Percentiles rank a stretch among this genome's conserved stretches.
Conservation (phyloP, 2,329 filamentous ascomycete species). For the Fonsecaea erecta region DNA sequence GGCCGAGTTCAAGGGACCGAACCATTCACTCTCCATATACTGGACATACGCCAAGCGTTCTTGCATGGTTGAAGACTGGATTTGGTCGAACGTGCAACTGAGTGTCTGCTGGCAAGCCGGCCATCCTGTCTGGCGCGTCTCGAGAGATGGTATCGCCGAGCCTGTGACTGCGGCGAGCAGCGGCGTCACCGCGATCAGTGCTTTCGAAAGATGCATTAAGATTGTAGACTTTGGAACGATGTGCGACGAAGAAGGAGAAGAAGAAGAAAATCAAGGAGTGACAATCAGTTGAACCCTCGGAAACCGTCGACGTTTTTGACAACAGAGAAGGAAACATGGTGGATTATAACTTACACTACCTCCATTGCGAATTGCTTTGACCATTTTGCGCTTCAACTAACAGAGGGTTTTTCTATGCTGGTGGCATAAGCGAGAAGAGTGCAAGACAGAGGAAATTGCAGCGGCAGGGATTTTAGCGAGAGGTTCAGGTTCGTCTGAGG, state of each 20-base stretch:
- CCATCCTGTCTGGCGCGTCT: constrained; percentile 7
- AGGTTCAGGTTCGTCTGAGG: not conserved
- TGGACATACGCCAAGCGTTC: constrained; percentile 37
- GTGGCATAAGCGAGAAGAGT: not conserved
- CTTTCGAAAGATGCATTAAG: not conserved
- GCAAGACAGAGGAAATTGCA: constrained; percentile 3
- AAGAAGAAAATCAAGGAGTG: not conserved
- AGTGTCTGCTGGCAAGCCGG: constrained; percentile 20
- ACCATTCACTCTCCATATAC: constrained; percentile 34
- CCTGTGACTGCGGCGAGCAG: not conserved
- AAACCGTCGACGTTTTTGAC: not conserved
- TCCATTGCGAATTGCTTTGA: not conserved
- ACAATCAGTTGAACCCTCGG: not conserved
- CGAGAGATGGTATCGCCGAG: not conserved
- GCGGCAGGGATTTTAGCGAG: not conserved
- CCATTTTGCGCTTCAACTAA: not conserved
- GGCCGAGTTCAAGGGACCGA: constrained; percentile 28
- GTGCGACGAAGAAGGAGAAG: not conserved
- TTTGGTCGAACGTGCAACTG: constrained; percentile 35
- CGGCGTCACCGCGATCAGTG: not conserved
- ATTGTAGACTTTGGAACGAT: not conserved
- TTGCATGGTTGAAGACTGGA: constrained; percentile 34
- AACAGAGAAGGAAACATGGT: not conserved
- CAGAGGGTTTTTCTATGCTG: not conserved
- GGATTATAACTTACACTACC: not conserved